phyloP scores from a whole-genome alignment of 495 filamentous ascomycete genomes.

The Penicillium lividum region DNA sequence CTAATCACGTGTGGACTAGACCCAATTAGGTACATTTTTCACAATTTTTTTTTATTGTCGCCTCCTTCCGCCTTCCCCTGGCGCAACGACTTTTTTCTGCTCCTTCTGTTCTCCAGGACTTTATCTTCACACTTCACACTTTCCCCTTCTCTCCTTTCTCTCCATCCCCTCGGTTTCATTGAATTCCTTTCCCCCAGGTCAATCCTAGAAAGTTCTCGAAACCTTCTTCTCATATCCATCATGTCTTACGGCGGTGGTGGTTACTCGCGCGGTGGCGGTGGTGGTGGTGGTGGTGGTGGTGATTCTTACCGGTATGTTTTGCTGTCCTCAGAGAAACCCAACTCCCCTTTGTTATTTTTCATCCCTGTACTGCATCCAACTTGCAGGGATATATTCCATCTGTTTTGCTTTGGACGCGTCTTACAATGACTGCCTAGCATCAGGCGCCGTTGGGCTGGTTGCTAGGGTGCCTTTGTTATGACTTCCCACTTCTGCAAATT shows the following conservation, averaged over 20 bases:
- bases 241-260: slow-evolving; percentile 82
- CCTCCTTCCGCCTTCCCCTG: slow-evolving; percentile 29
- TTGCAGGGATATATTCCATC: not conserved
- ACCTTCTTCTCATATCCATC: slow-evolving; percentile 27
- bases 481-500: not conserved
- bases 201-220: slow-evolving; percentile 12
- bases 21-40: not conserved
- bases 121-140: slow-evolving; percentile 13
- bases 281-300: slow-evolving; percentile 22
- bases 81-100: slow-evolving; percentile 21
- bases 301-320: slow-evolving; percentile 48
- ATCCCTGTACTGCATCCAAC: not conserved
- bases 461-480: not conserved
- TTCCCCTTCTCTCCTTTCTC: slow-evolving; percentile 28
- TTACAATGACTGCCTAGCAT: not conserved
- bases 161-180: slow-evolving; percentile 25
- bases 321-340: not conserved
- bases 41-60: slow-evolving; percentile 12
- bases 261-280: slow-evolving; percentile 40
- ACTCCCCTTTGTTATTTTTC: slow-evolving; percentile 16
- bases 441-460: slow-evolving; percentile 8
- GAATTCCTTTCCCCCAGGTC: slow-evolving; percentile 28
- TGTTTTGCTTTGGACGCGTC: not conserved
- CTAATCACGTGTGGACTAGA: slow-evolving; percentile 2
- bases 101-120: slow-evolving; percentile 22